Evolutionary conservation across 2,329 filamentous ascomycete genomes (phyloP).

Genomic region (Trichophyton simii): DNA sequence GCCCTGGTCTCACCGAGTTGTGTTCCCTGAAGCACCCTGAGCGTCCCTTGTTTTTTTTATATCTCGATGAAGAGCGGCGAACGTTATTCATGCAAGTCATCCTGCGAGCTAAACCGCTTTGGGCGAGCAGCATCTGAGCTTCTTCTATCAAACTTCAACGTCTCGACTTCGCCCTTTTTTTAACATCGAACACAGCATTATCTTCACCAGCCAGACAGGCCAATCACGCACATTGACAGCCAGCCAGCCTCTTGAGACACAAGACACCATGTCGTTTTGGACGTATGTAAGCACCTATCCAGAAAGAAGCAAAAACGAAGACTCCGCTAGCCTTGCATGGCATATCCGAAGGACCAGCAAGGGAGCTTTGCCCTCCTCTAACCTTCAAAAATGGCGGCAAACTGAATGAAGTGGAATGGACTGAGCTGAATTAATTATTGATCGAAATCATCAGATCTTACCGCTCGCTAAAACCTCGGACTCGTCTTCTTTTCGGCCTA

Average conservation of each 20-base stretch:
- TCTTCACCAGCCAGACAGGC: neutral
- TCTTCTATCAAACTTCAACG: neutral
- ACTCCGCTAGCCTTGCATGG: neutral
- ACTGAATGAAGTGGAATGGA: neutral
- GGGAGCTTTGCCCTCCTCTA: neutral
- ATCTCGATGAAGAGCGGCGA: too few relatives aligned
- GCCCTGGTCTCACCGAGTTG: neutral
- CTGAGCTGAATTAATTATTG: neutral
- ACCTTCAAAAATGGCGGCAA: neutral
- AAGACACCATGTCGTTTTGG: slow-evolving; percentile 26
- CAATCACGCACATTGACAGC: neutral
- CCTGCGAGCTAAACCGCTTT: neutral
- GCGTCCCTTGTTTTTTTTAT: too few relatives aligned
- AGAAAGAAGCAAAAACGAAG: neutral
- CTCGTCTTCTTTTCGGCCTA: slow-evolving; percentile 58
- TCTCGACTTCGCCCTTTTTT: neutral
- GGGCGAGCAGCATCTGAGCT: neutral
- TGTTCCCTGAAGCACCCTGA: neutral
- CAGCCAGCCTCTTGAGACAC: neutral
- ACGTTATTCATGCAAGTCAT: neutral
- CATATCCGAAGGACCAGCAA: slow-evolving; percentile 4
- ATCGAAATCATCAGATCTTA: slow-evolving; percentile 44
- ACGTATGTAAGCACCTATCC: slow-evolving; percentile 18
- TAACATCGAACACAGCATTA: neutral
- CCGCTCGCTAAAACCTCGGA: slow-evolving; percentile 56